Percentiles rank a stretch among this genome's conserved stretches.
These are phyloP conservation scores for Backusella mclennaniae DNA, from an alignment of 192 early-diverging fungal species.

Conservation along the genomic window DNA sequence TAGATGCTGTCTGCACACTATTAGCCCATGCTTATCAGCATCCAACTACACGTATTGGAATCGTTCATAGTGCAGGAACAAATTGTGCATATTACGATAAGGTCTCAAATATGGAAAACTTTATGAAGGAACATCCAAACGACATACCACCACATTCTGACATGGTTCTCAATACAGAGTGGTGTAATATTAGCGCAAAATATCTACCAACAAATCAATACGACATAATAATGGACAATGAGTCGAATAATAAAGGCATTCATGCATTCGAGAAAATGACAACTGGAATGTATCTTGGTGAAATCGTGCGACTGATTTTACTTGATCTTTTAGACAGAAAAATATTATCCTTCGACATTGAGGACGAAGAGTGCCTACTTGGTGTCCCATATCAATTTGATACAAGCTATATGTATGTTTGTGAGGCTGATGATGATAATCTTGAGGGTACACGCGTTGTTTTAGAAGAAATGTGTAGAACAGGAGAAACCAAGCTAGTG, in stretches of 20 bases:
- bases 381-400: slow-evolving; percentile 71
- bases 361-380: slow-evolving; percentile 44
- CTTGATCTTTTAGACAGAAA: slow-evolving; percentile 75
- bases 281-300: slow-evolving; percentile 90
- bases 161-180: slow-evolving; percentile 94
- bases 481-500: slow-evolving; percentile 61
- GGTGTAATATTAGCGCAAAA: slow-evolving; percentile 81
- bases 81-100: slow-evolving; percentile 78
- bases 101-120: slow-evolving; percentile 52
- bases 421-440: slow-evolving; percentile 68
- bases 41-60: slow-evolving; percentile 76
- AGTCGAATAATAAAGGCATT: slow-evolving; percentile 72
- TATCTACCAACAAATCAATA: slow-evolving; percentile 78
- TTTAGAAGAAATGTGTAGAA: slow-evolving; percentile 67
- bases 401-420: slow-evolving; percentile 69
- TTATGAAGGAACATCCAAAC: slow-evolving; percentile 22
- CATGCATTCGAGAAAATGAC: slow-evolving; percentile 94
- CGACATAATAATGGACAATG: slow-evolving; percentile 78
- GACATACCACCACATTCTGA: slow-evolving; percentile 42
- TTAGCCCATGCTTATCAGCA: slow-evolving; percentile 79
- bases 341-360: slow-evolving; percentile 50
- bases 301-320: slow-evolving; percentile 74
- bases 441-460: slow-evolving; percentile 62
- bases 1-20: slow-evolving; percentile 90
- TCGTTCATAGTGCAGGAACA: slow-evolving; percentile 90